Evolutionary conservation across 495 filamentous ascomycete genomes (phyloP), one percentile per base, ranked within the genome.

Genomic region (Penicillium chermesinum): DNA sequence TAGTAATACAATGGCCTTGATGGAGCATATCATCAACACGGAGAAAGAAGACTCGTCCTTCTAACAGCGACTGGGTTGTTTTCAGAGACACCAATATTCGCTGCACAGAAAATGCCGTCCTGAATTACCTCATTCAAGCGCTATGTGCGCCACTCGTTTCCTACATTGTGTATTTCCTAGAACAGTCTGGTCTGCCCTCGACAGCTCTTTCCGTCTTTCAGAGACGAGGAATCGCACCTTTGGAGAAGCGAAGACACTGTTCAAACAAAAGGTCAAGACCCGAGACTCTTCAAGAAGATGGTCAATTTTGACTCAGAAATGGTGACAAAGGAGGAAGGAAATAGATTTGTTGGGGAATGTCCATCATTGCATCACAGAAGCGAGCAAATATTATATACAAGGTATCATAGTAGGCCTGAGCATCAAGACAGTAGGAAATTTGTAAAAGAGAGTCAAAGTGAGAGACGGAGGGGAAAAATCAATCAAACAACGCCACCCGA

Each of bases 1-100:
- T 0, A 79, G 86, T 54, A 83, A 90, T 61, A 87, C 83, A 0
- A 70, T 90, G 19, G 77, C 84, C 36, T 88, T 90, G 85, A 90
- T 90, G 80, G 79, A 84, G 8, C 84, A 87, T 53, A 89, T 86
- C n/a, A 84, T 83, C n/a, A 81, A 81, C 1, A 67, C 88, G 3
- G 87, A 91, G 59, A 67, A 82, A 50, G 80, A n/a, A 81, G 17
- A 78, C 81, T 32, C 82, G 79, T 17, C 65, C 64, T 15, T 79
- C 81, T 9, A 76, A 83, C 15, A 77, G 70, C 37, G 87, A 85
- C 52, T 52, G 71, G 46, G 86, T 89, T 58, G 85, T 86, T 64
- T 89, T 89, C 72, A 82, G 77, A 56, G 85, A 85, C 0, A 75
- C 75, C 3, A 81, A 91, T 47, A 66, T 80, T 16, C 78, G 84